phyloP scores from a whole-genome alignment of 1,284 basidiomycete genomes.

The Cerrena zonata region DNA sequence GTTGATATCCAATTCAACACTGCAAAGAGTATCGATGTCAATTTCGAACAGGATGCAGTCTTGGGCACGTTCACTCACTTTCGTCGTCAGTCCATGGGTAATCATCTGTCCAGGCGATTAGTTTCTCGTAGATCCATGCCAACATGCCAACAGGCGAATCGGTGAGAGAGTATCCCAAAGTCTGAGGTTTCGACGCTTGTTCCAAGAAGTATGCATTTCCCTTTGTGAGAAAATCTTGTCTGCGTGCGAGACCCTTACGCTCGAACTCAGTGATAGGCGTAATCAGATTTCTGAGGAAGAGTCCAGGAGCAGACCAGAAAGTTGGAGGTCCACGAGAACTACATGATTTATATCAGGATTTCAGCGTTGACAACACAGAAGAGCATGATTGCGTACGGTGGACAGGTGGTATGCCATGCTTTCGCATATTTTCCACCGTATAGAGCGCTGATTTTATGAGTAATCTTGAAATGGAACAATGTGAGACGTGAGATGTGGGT shows the following conservation, averaged over 20 bases:
- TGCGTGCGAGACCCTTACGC: slow-evolving; percentile 17
- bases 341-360: neutral
- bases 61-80: slow-evolving; percentile 8
- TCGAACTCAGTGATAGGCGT: slow-evolving; percentile 22
- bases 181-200: slow-evolving; percentile 20
- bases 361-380: neutral
- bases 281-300: slow-evolving; percentile 22
- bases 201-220: slow-evolving; percentile 15
- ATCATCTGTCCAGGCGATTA: slow-evolving; percentile 44
- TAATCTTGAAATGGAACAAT: slow-evolving; percentile 21
- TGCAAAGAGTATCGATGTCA: slow-evolving; percentile 9
- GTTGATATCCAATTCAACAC: slow-evolving; percentile 38
- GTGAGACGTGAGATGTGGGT: too few species aligned
- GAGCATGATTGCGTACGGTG: slow-evolving; percentile 17
- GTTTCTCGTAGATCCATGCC: slow-evolving; percentile 59
- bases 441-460: slow-evolving; percentile 19
- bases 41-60: too few species aligned
- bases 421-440: slow-evolving; percentile 32
- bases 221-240: slow-evolving; percentile 19
- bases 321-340: neutral
- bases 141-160: slow-evolving; percentile 55
- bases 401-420: slow-evolving; percentile 35
- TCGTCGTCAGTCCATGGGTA: slow-evolving; percentile 52
- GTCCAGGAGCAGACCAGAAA: slow-evolving; percentile 17
- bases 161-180: slow-evolving; percentile 39